Evolutionary conservation across 805 yeast species (phyloP), one percentile per base, ranked within the genome.

Genomic region (Hanseniaspora thailandica): DNA sequence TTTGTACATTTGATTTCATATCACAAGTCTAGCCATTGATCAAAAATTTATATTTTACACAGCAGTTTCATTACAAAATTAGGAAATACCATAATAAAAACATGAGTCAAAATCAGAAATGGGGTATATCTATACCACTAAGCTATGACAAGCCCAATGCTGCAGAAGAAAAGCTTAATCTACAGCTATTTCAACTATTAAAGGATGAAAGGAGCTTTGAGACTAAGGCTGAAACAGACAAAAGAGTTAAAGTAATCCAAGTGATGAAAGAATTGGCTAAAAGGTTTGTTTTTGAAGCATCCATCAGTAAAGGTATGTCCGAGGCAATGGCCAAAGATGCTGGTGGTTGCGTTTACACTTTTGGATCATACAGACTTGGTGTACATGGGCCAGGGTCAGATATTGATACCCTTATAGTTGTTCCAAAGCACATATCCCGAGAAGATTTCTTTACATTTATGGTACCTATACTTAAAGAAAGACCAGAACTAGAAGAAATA

Each of bases 361-460:
- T 77, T 70, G 98, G 98, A 1, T 88, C 97, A 1, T 93, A 89
- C 63, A 74, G 96, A 57, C 70, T 93, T 43, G 98, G 98, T 4
- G 98, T 93, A 13, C 87, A 89, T 69, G 97, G 97, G 0, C 97
- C 97, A 0, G 97, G 98, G 0, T 84, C 95, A 0, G 98, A 93
- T 82, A 90, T 93, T 56, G 98, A 93, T 72, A 86, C 97, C 0
- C 71, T 93, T 45, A 86, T 93, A n/a, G 97, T 90, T 26, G 97
- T 86, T 17, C 98, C 98, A 1, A 93, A 90, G 61, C 97, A 93
- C 66, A 95, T 93, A 13, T 75, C 85, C 1, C 76, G 96, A 58
- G 93, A 85, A 25, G 93, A 89, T 66, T 93, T 90, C 64, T 93
- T 93, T 64, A 78, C 76, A 1, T 88, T 86, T 0, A 88, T 93